Base-by-base conservation (phyloP, 1,284 basidiomycete genomes). In the Tetrapyrgos nigripes region DNA sequence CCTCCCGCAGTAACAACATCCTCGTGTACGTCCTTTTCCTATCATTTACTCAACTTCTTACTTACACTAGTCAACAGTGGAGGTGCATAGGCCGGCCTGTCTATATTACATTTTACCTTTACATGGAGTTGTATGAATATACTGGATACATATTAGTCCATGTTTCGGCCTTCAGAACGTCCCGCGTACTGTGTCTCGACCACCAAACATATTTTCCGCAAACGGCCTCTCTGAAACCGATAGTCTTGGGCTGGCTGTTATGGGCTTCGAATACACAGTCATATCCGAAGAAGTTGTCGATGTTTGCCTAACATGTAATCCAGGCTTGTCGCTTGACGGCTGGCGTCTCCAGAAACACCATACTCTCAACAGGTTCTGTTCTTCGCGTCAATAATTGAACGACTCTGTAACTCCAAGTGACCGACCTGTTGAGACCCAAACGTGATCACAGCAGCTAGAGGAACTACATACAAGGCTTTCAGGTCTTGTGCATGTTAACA, bases 1-100 rank as follows among this genome's bases (percentile, higher is more conserved):
- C 27, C 47, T 31, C 51, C 57, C 55, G 23, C 68, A 95, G 93
- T 83, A 96, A 96, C 79, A 96, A 96, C 75, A 96, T 96, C 65
- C 85, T 96, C 66, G 94, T 96, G 94, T 96, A 84, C 70, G 94
- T 91, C 50, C 47, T 21, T 35, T 59, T 44, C 58, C 35, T 31
- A 53, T 45, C 24, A 4, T 49, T 33, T 57, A 11, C 24, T 29
- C 26, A 28, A n/a, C 11, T 29, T 52, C 21, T 61, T 33, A 62
- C 44, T 57, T 43, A 57, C 53, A 27, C 49, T 49, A 45, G 59
- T 35, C 47, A 50, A 60, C 73, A 90, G 88, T 62, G 89, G 89
- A 73, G 89, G 88, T 53, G 89, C 89, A 78, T 92, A 80, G 72
- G 58, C 55, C 60, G 50, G 57, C 53, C 46, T 55, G 40, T 54